These are phyloP conservation scores for Lolium rigidum DNA, from an alignment of 176 grass and related monocot genomes.

Conservation along the genomic window DNA sequence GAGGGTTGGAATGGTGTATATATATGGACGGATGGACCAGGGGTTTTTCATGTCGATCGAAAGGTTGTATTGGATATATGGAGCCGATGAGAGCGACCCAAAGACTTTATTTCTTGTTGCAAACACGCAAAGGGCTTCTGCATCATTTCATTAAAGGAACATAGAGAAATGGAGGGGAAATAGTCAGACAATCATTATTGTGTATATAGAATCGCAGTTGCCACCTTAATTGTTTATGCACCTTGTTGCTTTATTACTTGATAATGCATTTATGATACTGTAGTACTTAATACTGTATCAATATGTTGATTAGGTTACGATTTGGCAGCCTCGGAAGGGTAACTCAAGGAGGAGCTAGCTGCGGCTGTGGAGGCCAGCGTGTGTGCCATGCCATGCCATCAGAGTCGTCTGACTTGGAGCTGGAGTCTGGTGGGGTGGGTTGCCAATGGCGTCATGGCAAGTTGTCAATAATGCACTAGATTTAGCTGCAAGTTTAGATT, in stretches of 20 bases:
- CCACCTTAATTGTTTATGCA: not conserved
- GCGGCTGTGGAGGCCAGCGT: not conserved
- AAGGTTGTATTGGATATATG: constrained; percentile 9
- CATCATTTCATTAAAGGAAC: not conserved
- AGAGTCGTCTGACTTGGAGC: not conserved
- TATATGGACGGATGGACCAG: not conserved
- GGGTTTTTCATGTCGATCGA: not conserved
- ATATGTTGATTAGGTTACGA: constrained; percentile 7
- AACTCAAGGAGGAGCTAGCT: not conserved
- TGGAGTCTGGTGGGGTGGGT: not conserved
- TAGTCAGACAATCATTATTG: constrained; percentile 35
- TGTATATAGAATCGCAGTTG: not conserved
- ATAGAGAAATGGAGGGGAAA: not conserved
- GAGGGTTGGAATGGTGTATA: not conserved
- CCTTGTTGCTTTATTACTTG: not conserved
- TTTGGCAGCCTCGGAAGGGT: constrained; percentile 36
- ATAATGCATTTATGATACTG: not conserved
- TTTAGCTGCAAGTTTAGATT: constrained; percentile 14
- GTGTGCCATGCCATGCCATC: constrained; percentile 1
- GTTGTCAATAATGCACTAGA: constrained; percentile 53
- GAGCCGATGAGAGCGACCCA: not conserved
- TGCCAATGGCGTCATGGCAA: constrained; percentile 36
- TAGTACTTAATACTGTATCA: not conserved
- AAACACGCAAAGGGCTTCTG: not conserved
- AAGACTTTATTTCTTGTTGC: not conserved